Base-by-base conservation (phyloP, 495 filamentous ascomycete species). In the Melanomma pulvis-pyrius region DNA sequence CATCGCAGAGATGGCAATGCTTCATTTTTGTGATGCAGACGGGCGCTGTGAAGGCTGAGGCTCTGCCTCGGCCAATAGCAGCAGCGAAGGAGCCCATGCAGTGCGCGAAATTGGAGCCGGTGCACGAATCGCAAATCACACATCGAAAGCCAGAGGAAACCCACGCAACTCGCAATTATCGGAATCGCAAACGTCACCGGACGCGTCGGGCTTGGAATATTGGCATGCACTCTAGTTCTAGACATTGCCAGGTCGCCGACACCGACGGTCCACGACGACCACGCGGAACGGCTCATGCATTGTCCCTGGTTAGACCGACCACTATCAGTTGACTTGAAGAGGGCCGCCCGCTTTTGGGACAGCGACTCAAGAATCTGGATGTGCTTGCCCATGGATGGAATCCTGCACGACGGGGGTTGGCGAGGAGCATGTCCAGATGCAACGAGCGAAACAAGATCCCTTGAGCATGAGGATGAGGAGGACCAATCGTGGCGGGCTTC, bases 401-500 rank as follows among this genome's bases (percentile, higher is more conserved):
- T 54, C 25, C 51, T 32, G 51, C 51, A 24, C 17, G 29, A 32
- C 51, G 51, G 51, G 51, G 51, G 51, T 54, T 54, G 51, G 51
- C 51, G 51, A 54, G 51, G 5, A 54, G 51, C 8, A 54, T 32
- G 48, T 24, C 48, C 48, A 29, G 6, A 30, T 32, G 51, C 51
- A 34, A 44, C 39, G 39, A n/a, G 8, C 39, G 39, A 44, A 44
- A n/a, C 39, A 3, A 17, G 39, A n/a, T 15, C 17, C 9, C 9
- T 44, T 44, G 51, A 51, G 48, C 12, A 24, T 22, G 48, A 22
- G 48, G 2, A 21, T 13, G 48, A 13, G n/a, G 48, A 24, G 19
- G 51, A 44, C 51, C 24, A 54, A 54, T 54, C 24, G 17, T 5
- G 25, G 2, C 22, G 17, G 21, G 51, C 17, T 30, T 6, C 11